Evolutionary conservation across 2,329 filamentous ascomycete species (phyloP), one percentile per base, ranked within the genome.

Genomic region (Aschersonia sp.): DNA sequence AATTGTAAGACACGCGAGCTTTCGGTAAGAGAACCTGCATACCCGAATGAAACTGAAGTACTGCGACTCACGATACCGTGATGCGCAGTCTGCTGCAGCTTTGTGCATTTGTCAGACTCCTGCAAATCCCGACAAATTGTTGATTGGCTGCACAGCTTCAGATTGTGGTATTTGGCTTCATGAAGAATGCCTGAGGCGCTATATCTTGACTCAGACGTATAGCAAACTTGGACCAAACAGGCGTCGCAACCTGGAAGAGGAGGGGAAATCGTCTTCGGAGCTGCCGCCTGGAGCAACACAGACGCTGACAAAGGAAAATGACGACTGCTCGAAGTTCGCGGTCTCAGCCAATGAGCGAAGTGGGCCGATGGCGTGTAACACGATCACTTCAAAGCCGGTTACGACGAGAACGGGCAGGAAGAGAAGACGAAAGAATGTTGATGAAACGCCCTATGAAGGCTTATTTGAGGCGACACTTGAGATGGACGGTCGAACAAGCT

Each of bases 101-200:
- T 68, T 73, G 46, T 83, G 79, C 61, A 73, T 69, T 55, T 83
- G 79, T 62, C 66, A 69, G 50, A 69, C 68, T 5, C 78, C 78
- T 41, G 76, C 77, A 53, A 79, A 82, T 51, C 79, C 79, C 30
- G 78, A 82, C 53, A 75, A 73, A 54, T 69, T 70, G 29, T 62
- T 81, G 40, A 69, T 81, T 45, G 73, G 75, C 49, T 83, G 79
- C 61, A 71, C 70, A 8, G 72, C 71, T 49, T 56, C 68, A 10
- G 56, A 61, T 2, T 83, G 79, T 58, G 70, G 69, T 46, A 71
- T 69, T 47, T 83, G 79, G 79, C 70, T 83, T 50, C 79, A 83
- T 54, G 70, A 78, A 48, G 72, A 79, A 43, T 83, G 79, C 54
- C 65, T 83, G 12, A 64, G 70, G 35, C 70, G 78, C 54, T 71